These are phyloP conservation scores for Pseudogymnoascus sp. DNA, from an alignment of 2,329 filamentous ascomycete species.

Conservation along the genomic window DNA sequence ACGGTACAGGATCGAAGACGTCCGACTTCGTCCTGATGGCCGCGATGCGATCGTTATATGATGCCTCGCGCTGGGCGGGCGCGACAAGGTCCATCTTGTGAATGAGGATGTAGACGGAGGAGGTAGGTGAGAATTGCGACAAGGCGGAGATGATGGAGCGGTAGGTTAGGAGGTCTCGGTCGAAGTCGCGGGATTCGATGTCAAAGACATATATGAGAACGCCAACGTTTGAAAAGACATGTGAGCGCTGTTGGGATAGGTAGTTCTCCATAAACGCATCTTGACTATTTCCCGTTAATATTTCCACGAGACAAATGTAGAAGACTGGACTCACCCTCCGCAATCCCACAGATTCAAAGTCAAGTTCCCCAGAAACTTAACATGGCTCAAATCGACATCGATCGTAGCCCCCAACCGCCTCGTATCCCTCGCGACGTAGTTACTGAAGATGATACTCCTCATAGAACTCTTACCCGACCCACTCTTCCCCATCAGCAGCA, in stretches of 20 bases:
- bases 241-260: conserved; percentile 85
- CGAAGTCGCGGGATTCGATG: conserved; percentile 90
- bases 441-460: conserved; percentile 98
- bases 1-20: conserved; percentile 71
- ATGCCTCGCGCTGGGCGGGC: conserved; percentile 64
- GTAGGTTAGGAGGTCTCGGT: conserved; percentile 88
- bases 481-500: conserved; percentile 87
- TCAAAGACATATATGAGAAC: conserved; percentile 99
- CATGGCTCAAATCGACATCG: conserved; percentile 95
- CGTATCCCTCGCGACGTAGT: conserved; percentile 95
- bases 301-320: not conserved
- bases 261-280: conserved; percentile 99
- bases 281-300: conserved; percentile 52
- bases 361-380: conserved; percentile 96
- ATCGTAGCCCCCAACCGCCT: conserved; percentile 89
- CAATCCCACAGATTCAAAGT: conserved; percentile 98
- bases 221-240: conserved; percentile 94
- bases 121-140: conserved; percentile 70
- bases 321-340: conserved; percentile 56
- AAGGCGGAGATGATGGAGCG: conserved; percentile 82
- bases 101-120: conserved; percentile 87
- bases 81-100: conserved; percentile 99
- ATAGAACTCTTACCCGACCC: conserved; percentile 97
- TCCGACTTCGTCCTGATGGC: conserved; percentile 72
- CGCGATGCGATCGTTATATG: conserved; percentile 77